Conservation (phyloP, 2,329 filamentous ascomycete genomes). For the Ophiognomonia clavigignenti-juglandacearum region DNA sequence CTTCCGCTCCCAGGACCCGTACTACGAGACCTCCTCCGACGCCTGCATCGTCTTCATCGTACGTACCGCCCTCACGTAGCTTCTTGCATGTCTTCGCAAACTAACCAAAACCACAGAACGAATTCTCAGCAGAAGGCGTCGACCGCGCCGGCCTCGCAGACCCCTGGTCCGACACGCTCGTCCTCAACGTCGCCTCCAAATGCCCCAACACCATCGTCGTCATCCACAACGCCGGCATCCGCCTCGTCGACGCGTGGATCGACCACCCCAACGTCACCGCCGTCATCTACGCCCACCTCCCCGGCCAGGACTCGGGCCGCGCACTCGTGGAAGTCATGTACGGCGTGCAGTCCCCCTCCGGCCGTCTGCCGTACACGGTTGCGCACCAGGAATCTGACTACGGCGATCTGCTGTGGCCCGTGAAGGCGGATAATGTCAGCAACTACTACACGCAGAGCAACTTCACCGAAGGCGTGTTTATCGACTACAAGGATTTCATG, state of each 20-base stretch:
- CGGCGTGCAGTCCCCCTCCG: slow-evolving; percentile 47
- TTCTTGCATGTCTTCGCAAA: too few species aligned
- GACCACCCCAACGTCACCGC: slow-evolving; percentile 63
- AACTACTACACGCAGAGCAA: slow-evolving; percentile 57
- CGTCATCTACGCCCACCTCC: slow-evolving; percentile 57
- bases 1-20: slow-evolving; percentile 38
- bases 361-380: slow-evolving; percentile 60
- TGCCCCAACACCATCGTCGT: slow-evolving; percentile 61
- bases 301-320: slow-evolving; percentile 59
- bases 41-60: slow-evolving; percentile 62
- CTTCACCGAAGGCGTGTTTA: slow-evolving; percentile 48
- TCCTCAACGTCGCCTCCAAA: slow-evolving; percentile 53
- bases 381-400: slow-evolving; percentile 51
- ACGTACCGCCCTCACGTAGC: too few species aligned
- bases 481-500: slow-evolving; percentile 54
- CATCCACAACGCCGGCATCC: slow-evolving; percentile 58
- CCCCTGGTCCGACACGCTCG: slow-evolving; percentile 57
- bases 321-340: slow-evolving; percentile 53
- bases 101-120: too few species aligned
- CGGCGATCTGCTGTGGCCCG: slow-evolving; percentile 42
- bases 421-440: slow-evolving; percentile 30
- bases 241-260: slow-evolving; percentile 60
- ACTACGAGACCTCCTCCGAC: slow-evolving; percentile 45
- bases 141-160: slow-evolving; percentile 64
- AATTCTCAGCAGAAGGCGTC: slow-evolving; percentile 73